Base-by-base conservation (phyloP, 2,329 filamentous ascomycete genomes). In the Tolypocladium endophyticum region DNA sequence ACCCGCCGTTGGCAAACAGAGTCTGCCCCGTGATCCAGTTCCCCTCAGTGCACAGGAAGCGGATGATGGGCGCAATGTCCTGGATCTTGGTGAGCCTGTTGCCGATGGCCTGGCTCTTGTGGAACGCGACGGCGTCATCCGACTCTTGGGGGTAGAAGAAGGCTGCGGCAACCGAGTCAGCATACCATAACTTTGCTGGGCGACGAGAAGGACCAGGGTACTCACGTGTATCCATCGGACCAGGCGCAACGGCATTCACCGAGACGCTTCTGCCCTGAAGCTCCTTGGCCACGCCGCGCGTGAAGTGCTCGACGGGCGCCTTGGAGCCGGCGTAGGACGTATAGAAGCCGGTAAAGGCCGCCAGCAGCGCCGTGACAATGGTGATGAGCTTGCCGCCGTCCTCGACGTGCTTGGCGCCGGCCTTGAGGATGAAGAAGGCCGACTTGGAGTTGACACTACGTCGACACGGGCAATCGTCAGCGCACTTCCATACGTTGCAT, bases 321-420 rank as follows among this genome's bases (percentile, higher is more conserved):
- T 72, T 76, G 68, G 72, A 75, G 18, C 76, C 77, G 33, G 76
- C 76, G 57, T 79, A 79, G 0, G 73, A 75, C 0, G 76, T 78
- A 61, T 79, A 79, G 62, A 69, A 71, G 39, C 74, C 73, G 0
- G 75, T 79, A 59, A 78, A 79, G n/a, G 76, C 77, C 14, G 72
- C 76, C 6, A 78, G 70, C 53, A 79, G 69, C 1, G 74, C 72
- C 2, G 76, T 79, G 38, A 78, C 74, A 53, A 77, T 74, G 47
- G 73, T 77, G 67, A 79, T 75, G 61, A 79, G 72, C 68, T 77
- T 78, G 59, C 77, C 76, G n/a, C 74, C 76, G 39, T 78, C 75
- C 1, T 66, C 58, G 25, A 79, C 71, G 60, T 78, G 70, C 55
- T 70, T 70, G 45, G 75, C 73, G 3, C 72, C 75, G 39, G 73